These are phyloP conservation scores for Boechera stricta DNA, from an alignment of 345 rosid genomes.

Conservation along the genomic window DNA sequence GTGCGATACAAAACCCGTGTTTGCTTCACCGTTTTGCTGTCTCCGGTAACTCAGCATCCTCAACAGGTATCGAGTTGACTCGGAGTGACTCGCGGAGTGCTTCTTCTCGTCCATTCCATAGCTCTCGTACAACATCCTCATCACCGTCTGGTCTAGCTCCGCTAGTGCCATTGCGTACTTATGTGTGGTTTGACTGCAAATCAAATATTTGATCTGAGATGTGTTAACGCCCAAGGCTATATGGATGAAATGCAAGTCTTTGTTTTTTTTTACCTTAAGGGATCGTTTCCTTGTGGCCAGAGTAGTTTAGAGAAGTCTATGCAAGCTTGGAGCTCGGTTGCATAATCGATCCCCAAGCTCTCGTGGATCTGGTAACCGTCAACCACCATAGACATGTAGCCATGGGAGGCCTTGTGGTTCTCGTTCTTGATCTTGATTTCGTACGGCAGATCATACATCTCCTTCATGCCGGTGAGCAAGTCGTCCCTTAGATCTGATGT, in stretches of 20 bases:
- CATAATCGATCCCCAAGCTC: conserved; percentile 70
- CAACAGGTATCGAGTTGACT: conserved; percentile 54
- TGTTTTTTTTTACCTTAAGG: conserved; percentile 53
- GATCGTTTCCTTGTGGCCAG: conserved; percentile 73
- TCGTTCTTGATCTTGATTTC: conserved; percentile 63
- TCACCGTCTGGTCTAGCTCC: conserved; percentile 55
- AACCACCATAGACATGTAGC: conserved; percentile 69
- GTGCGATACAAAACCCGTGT: conserved; percentile 57
- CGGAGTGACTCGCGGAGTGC: conserved; percentile 46
- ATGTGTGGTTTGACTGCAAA: conserved; percentile 43
- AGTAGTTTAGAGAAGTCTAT: conserved; percentile 58
- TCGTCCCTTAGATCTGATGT: conserved; percentile 43
- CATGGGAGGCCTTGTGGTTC: conserved; percentile 63
- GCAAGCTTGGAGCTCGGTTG: conserved; percentile 51
- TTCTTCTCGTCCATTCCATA: conserved; percentile 54
- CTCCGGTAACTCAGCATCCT: conserved; percentile 56
- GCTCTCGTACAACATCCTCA: conserved; percentile 68
- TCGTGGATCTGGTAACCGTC: conserved; percentile 67
- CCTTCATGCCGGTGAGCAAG: conserved; percentile 50
- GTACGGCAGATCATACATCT: conserved; percentile 67
- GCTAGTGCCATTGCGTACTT: conserved; percentile 52
- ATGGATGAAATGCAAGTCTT: neutral
- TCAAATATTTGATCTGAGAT: neutral
- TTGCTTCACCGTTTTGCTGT: conserved; percentile 46
- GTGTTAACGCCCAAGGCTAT: neutral